Conservation (phyloP, 306 rosid genomes). For the Ochetophila trinervis region DNA sequence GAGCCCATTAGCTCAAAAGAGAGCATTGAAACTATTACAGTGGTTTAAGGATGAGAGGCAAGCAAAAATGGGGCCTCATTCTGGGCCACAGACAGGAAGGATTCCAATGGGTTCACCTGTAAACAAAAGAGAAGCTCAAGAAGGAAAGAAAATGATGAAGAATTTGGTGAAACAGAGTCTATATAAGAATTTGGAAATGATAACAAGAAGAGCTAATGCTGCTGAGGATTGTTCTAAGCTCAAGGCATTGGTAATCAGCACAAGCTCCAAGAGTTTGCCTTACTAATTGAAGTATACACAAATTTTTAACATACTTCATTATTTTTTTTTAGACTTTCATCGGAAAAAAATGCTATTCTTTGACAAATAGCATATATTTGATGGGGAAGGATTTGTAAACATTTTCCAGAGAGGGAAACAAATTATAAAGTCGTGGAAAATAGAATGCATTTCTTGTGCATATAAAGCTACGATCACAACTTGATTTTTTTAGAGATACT, state of each 20-base stretch:
- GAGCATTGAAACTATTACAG: conserved; percentile 75
- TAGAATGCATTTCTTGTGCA: conserved; percentile 26
- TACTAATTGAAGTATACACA: conserved; percentile 37
- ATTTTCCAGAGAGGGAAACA: conserved; percentile 3
- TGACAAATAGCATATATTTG: conserved; percentile 3
- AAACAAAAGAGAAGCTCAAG: conserved; percentile 43
- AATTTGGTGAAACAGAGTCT: conserved; percentile 85
- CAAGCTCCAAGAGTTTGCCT: conserved; percentile 93
- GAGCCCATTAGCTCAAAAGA: conserved; percentile 75
- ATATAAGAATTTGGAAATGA: conserved; percentile 77
- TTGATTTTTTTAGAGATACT: conserved; percentile 9
- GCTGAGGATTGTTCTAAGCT: conserved; percentile 48
- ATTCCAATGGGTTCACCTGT: conserved; percentile 57
- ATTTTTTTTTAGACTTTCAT: neutral
- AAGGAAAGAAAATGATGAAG: conserved; percentile 87
- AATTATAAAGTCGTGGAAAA: neutral
- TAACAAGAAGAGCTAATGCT: conserved; percentile 67
- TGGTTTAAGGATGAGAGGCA: conserved; percentile 89
- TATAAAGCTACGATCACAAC: neutral
- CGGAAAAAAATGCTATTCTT: neutral
- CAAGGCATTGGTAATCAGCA: conserved; percentile 72
- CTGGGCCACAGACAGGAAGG: conserved; percentile 87
- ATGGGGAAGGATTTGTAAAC: neutral
- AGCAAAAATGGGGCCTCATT: conserved; percentile 74
- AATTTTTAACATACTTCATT: neutral